Evolutionary conservation across 106 monocot genomes (phyloP).

Genomic region (Triglochin maritima): DNA sequence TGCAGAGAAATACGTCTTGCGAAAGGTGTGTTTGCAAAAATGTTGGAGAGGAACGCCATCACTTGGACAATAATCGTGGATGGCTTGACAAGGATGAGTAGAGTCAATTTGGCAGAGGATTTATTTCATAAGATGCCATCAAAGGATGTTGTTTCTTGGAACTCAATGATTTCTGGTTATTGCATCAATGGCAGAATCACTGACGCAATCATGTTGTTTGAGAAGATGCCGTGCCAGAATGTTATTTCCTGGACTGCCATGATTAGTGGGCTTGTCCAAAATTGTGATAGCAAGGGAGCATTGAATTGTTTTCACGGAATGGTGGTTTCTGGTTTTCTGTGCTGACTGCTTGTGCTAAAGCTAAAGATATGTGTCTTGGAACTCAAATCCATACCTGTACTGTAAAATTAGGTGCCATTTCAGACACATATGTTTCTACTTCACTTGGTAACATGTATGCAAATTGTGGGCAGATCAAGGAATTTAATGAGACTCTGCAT

Average conservation of each 20-base stretch:
- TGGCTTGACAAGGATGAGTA: conserved; percentile 40
- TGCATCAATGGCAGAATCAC: conserved; percentile 30
- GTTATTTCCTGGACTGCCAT: conserved; percentile 79
- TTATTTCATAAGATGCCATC: conserved; percentile 51
- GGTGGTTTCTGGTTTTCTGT: conserved; percentile 35
- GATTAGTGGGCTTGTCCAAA: conserved; percentile 51
- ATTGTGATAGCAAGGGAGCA: conserved; percentile 31
- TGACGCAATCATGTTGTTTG: conserved; percentile 39
- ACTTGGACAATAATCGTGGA: conserved; percentile 70
- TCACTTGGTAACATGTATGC: conserved; percentile 70
- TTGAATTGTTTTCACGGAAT: conserved; percentile 32
- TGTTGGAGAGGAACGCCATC: conserved; percentile 64
- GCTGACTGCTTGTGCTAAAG: conserved; percentile 42
- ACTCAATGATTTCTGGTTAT: conserved; percentile 77
- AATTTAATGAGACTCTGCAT: conserved; percentile 26
- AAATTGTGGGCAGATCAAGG: conserved; percentile 42
- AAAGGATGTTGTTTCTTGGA: conserved; percentile 64
- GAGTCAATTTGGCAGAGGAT: conserved; percentile 34
- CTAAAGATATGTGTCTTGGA: conserved; percentile 29
- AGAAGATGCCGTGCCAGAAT: conserved; percentile 37
- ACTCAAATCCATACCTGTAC: conserved; percentile 42
- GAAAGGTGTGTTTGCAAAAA: conserved; percentile 37
- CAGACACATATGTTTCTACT: conserved; percentile 49
- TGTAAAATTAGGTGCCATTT: conserved; percentile 24
- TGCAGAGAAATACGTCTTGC: conserved; percentile 38